Evolutionary conservation across 345 rosid species (phyloP).

Genomic region (Citrus maxima): DNA sequence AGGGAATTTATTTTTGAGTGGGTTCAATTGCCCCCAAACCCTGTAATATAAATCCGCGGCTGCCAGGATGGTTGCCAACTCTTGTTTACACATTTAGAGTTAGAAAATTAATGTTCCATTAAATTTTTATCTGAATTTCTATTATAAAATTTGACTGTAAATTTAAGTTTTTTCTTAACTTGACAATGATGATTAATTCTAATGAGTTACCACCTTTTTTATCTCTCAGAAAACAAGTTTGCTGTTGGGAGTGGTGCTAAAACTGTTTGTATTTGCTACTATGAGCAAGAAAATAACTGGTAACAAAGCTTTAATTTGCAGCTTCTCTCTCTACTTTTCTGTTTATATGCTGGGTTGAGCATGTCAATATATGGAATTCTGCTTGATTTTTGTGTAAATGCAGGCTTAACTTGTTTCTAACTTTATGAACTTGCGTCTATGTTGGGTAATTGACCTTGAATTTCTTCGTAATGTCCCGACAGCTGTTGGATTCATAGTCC

Average conservation of each 20-base stretch:
- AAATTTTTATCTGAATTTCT: background rate
- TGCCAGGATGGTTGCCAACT: background rate
- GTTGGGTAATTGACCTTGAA: background rate
- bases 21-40: no score
- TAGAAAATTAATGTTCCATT: background rate
- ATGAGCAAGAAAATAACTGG: slow-evolving; percentile 99
- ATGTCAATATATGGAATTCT: background rate
- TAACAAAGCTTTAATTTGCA: slow-evolving; percentile 23
- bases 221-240: slow-evolving; percentile 78
- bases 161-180: background rate
- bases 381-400: background rate
- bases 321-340: background rate
- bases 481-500: background rate
- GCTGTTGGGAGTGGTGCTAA: slow-evolving; percentile 99
- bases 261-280: slow-evolving; percentile 96
- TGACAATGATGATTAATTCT: background rate
- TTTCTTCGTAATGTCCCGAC: background rate
- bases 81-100: background rate
- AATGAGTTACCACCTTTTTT: background rate
- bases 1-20: no score
- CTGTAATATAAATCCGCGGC: no score
- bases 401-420: background rate
- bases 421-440: background rate
- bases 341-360: background rate
- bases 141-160: background rate